Evolutionary conservation across 176 grass and related monocot species (phyloP).

Genomic region (Carex kokanica): DNA sequence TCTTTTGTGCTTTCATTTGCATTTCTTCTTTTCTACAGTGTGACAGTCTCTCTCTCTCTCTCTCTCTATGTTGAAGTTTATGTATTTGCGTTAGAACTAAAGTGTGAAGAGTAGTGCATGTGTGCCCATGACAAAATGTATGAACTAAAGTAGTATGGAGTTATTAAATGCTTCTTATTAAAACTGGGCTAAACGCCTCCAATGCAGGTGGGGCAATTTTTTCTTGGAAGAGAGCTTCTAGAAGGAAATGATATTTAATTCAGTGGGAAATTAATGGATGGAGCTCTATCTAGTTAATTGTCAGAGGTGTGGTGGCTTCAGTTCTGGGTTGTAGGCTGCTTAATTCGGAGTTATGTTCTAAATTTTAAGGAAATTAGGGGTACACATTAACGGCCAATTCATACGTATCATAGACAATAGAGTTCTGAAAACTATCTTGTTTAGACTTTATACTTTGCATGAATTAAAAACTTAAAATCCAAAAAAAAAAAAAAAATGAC

Average conservation of each 20-base stretch:
- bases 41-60: not conserved
- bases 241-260: slow-evolving; percentile 7
- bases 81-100: slow-evolving; percentile 5
- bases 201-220: slow-evolving; percentile 11
- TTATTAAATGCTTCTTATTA: slow-evolving; percentile 15
- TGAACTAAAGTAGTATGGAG: not conserved
- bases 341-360: not conserved
- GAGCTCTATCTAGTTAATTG: not conserved
- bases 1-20: slow-evolving; percentile 19
- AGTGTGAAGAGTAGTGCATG: not conserved
- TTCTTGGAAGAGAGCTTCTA: slow-evolving; percentile 6
- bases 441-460: no score
- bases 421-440: no score
- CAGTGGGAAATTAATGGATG: not conserved
- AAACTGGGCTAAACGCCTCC: slow-evolving; percentile 13
- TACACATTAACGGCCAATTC: no score
- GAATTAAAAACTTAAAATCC: no score
- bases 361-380: no score
- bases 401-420: no score
- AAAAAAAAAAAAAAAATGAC: no score
- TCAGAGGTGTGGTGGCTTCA: not conserved
- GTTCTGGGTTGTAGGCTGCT: not conserved
- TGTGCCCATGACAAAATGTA: not conserved
- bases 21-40: not conserved
- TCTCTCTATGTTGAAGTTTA: not conserved